phyloP scores from a whole-genome alignment of 768 basidiomycete species.

The Holtermannia corniformis region DNA sequence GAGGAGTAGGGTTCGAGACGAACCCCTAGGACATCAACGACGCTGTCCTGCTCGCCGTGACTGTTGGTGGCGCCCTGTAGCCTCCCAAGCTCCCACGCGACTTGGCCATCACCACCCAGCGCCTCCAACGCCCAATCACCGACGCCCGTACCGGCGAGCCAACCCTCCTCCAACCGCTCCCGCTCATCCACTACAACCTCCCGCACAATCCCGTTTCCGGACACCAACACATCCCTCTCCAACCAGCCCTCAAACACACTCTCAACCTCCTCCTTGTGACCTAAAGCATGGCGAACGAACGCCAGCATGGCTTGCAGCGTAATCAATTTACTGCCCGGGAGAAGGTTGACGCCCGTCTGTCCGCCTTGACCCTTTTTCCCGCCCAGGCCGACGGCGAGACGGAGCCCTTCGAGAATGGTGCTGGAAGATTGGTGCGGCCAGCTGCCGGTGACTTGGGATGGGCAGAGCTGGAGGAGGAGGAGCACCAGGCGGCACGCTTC shows the following conservation, averaged over 20 bases:
- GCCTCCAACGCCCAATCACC: conserved; percentile 5
- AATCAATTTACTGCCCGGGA: conserved; percentile 25
- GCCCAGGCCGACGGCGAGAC: conserved; percentile 35
- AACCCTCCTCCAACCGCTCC: conserved; percentile 3
- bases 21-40: conserved; percentile 21
- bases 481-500: conserved; percentile 76
- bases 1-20: conserved; percentile 4
- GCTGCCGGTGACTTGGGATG: conserved; percentile 56
- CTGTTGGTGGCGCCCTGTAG: conserved; percentile 5
- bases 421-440: conserved; percentile 49
- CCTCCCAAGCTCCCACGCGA: conserved; percentile 24
- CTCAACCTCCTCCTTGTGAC: conserved; percentile 5
- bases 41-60: conserved; percentile 4
- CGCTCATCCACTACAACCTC: conserved; percentile 5
- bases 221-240: conserved; percentile 7
- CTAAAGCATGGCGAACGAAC: conserved; percentile 19
- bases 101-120: background rate
- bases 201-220: conserved; percentile 1
- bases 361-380: conserved; percentile 28
- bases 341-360: conserved; percentile 18
- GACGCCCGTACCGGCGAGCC: conserved; percentile 1
- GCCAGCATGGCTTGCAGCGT: conserved; percentile 25
- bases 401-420: conserved; percentile 34
- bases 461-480: conserved; percentile 61
- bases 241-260: conserved; percentile 13